Conservation (phyloP, 805 yeast species). For the Kazachstania viticola region DNA sequence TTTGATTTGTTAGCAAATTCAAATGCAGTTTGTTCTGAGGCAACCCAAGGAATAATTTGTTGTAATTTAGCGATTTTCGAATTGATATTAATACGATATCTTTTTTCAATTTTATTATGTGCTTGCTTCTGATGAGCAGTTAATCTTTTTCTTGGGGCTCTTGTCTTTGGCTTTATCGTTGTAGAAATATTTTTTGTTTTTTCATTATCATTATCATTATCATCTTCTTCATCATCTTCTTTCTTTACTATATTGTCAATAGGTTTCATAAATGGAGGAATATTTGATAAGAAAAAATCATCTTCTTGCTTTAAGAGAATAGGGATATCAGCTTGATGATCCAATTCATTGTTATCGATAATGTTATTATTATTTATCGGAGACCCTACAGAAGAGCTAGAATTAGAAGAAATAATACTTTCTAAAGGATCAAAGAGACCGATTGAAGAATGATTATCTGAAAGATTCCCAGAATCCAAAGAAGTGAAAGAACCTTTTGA, state of each 20-base stretch:
- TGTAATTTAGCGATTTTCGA: conserved; percentile 59
- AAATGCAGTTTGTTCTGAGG: conserved; percentile 49
- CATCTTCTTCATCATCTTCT: neutral
- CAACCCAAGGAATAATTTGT: conserved; percentile 55
- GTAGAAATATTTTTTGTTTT: neutral
- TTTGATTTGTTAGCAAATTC: conserved; percentile 25
- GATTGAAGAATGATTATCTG: conserved; percentile 11
- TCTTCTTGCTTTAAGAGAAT: conserved; percentile 1
- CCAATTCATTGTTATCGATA: neutral
- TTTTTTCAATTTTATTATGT: conserved; percentile 60
- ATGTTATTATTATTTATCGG: conserved; percentile 6
- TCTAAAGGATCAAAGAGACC: conserved; percentile 22
- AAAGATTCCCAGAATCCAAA: neutral
- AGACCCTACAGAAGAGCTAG: conserved; percentile 15
- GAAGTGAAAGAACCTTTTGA: conserved; percentile 1
- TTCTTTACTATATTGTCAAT: neutral
- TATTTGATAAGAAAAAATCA: neutral
- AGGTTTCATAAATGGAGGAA: neutral
- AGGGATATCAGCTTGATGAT: neutral
- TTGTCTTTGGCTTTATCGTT: conserved; percentile 2
- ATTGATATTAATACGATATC: conserved; percentile 59
- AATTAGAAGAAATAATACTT: conserved; percentile 15
- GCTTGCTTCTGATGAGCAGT: conserved; percentile 55
- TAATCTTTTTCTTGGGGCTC: conserved; percentile 41
- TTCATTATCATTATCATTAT: neutral